Evolutionary conservation across 2,329 filamentous ascomycete genomes (phyloP).

Genomic region (Fusarium xyrophilum): DNA sequence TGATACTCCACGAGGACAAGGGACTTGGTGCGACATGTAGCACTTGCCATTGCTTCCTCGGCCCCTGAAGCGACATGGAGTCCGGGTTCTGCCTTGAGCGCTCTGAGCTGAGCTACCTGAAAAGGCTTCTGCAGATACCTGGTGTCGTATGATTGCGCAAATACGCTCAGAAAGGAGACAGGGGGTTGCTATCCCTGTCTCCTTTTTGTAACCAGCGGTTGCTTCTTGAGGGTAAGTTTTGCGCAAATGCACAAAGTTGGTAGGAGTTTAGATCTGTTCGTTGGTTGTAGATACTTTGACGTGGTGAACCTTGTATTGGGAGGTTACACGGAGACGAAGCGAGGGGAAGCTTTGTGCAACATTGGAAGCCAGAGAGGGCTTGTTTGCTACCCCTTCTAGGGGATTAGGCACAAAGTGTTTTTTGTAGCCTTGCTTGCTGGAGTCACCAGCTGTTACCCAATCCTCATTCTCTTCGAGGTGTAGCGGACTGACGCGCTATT

Average conservation of each 20-base stretch:
- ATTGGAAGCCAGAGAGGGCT: neutral
- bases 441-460: neutral
- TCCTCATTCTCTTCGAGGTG: neutral
- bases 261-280: fast-evolving
- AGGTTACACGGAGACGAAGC: neutral
- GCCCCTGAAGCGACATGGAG: neutral
- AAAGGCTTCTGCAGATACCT: no score
- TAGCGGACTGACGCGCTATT: neutral
- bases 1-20: neutral
- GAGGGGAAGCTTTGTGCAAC: neutral
- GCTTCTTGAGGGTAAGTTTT: neutral
- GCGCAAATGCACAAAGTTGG: neutral
- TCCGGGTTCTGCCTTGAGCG: neutral
- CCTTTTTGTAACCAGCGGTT: neutral
- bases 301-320: neutral
- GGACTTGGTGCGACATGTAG: neutral
- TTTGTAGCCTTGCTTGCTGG: neutral
- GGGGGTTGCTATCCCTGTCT: neutral
- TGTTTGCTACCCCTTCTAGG: neutral
- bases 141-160: neutral
- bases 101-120: neutral
- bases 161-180: neutral
- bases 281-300: no score
- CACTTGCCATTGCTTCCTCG: fast-evolving
- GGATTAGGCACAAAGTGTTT: neutral